Conservation (phyloP, 169 alveolate genomes). For the Eimeria acervulina region DNA sequence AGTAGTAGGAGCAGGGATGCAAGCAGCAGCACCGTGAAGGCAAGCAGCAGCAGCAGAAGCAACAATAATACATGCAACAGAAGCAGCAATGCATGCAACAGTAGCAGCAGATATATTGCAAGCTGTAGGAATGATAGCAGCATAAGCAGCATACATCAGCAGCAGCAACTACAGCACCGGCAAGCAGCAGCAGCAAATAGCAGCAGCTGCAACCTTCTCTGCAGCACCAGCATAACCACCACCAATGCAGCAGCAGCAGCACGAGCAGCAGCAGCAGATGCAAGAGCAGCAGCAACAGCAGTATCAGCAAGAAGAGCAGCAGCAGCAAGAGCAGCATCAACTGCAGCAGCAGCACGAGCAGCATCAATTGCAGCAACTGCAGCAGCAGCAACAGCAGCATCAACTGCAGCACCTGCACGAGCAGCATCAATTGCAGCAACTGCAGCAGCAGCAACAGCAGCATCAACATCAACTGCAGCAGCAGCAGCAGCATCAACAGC, state of each 20-base stretch:
- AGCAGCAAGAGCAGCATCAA: background rate
- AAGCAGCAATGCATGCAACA: too few relatives aligned
- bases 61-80: too few relatives aligned
- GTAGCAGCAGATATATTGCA: too few relatives aligned
- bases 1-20: background rate
- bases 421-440: too few relatives aligned
- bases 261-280: slow-evolving; percentile 8
- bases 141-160: background rate
- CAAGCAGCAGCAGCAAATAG: slow-evolving; percentile 4
- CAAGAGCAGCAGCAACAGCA: background rate
- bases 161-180: slow-evolving; percentile 9
- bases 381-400: background rate
- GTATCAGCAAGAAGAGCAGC: too few relatives aligned
- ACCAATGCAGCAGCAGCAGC: slow-evolving; percentile 15
- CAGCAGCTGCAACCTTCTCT: background rate
- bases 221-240: background rate
- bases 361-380: background rate
- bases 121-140: background rate
- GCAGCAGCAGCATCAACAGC: too few relatives aligned
- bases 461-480: too few relatives aligned
- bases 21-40: background rate
- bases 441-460: too few relatives aligned
- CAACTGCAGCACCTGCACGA: too few relatives aligned
- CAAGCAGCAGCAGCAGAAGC: background rate
- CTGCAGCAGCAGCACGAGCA: background rate